Percentiles rank a stretch among this genome's conserved stretches.
phyloP scores from a whole-genome alignment of 129 eudicot species.

The Apium graveolens region DNA sequence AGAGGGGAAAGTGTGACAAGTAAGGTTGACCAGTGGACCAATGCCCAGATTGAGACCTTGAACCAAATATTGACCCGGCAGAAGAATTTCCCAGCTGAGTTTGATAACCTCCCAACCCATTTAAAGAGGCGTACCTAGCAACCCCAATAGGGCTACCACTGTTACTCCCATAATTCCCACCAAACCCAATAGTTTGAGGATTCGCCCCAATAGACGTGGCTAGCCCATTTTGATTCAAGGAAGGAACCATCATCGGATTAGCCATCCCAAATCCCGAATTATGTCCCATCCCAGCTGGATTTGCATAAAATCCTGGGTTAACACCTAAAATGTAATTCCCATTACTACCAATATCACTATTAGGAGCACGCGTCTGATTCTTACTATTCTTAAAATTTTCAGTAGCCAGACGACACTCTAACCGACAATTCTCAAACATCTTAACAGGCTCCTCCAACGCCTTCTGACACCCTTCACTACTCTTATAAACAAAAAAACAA shows the following conservation, averaged over 20 bases:
- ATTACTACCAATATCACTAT: conserved; percentile 17
- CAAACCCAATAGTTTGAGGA: conserved; percentile 26
- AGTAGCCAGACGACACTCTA: conserved; percentile 50
- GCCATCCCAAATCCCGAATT: conserved; percentile 28
- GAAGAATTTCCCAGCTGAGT: conserved; percentile 32
- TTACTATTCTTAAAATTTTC: conserved; percentile 29
- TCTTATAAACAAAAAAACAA: conserved; percentile 57
- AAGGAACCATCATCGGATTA: conserved; percentile 25
- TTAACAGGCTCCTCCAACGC: conserved; percentile 69
- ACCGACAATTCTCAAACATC: conserved; percentile 52
- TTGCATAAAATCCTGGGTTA: conserved; percentile 24
- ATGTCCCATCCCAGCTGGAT: conserved; percentile 35
- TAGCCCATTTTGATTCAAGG: conserved; percentile 38
- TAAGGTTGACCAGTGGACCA: conserved; percentile 21
- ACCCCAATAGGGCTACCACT: conserved; percentile 38
- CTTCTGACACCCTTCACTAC: conserved; percentile 47
- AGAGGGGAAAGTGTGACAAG: conserved; percentile 28
- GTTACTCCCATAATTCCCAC: conserved; percentile 47
- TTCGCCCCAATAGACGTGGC: conserved; percentile 18
- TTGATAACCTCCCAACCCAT: conserved; percentile 42
- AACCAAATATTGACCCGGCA: conserved; percentile 21
- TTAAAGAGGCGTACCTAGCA: conserved; percentile 47
- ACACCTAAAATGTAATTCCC: conserved; percentile 34
- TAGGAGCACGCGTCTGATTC: conserved; percentile 16
- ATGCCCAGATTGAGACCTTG: conserved; percentile 27